A percentile compares a stretch with the other conserved stretches of the same genome.
These are phyloP conservation scores for Omphalea diandra DNA, from an alignment of 441 rosid genomes.

Conservation along the genomic window DNA sequence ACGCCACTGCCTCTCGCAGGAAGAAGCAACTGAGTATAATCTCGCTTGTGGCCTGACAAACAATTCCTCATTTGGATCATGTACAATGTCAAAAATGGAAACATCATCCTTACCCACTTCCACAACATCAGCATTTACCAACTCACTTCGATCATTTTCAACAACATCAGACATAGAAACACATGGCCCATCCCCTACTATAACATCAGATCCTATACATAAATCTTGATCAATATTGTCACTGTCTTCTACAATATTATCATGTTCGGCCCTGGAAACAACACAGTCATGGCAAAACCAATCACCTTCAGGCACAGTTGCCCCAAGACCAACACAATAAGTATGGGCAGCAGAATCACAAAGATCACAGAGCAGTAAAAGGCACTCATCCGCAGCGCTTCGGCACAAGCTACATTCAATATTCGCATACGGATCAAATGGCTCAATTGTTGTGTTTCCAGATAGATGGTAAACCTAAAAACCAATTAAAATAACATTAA, in stretches of 20 bases:
- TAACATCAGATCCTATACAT: not conserved
- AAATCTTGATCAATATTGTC: slow-evolving; percentile 19
- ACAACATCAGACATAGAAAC: not conserved
- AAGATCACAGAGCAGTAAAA: slow-evolving; percentile 57
- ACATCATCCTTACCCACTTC: slow-evolving; percentile 9
- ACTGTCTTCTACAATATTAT: slow-evolving; percentile 27
- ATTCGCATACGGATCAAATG: slow-evolving; percentile 40
- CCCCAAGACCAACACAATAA: slow-evolving; percentile 52
- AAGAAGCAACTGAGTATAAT: slow-evolving; percentile 7
- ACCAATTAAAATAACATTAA: not conserved
- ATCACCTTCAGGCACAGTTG: slow-evolving; percentile 56
- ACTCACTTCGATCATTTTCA: not conserved
- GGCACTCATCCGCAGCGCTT: slow-evolving; percentile 33
- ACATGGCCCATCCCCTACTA: not conserved
- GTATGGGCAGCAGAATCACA: slow-evolving; percentile 57
- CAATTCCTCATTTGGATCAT: slow-evolving; percentile 13
- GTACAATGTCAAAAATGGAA: slow-evolving; percentile 34
- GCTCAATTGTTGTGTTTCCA: slow-evolving; percentile 31
- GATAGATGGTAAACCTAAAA: slow-evolving; percentile 37
- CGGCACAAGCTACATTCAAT: slow-evolving; percentile 41
- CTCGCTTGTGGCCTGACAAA: not conserved
- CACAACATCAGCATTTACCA: not conserved
- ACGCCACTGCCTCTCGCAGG: slow-evolving; percentile 9
- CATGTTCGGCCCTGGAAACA: slow-evolving; percentile 41
- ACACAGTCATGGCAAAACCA: slow-evolving; percentile 63